A percentile compares a stretch with the other conserved stretches of the same genome.
Conservation (phyloP, 495 filamentous ascomycete species). For the Chaetomidium leptoderma region DNA sequence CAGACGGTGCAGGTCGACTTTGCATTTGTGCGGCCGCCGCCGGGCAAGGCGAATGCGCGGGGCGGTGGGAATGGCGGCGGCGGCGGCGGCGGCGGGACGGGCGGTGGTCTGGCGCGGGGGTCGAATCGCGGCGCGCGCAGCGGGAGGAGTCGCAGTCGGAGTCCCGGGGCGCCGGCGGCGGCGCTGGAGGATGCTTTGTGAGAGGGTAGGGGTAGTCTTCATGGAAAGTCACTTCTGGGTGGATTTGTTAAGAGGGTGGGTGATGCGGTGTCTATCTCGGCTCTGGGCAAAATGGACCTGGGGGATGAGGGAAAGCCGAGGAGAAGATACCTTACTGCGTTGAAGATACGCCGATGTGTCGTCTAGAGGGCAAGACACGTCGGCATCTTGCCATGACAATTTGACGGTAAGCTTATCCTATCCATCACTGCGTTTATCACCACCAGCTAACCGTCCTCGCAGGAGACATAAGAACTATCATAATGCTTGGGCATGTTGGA, state of each 20-base stretch:
- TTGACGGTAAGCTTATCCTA: not conserved
- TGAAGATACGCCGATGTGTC: constrained; percentile 21
- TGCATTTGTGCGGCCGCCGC: constrained; percentile 92
- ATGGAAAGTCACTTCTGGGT: not conserved
- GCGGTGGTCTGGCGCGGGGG: constrained; percentile 38
- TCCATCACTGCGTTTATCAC: too few species aligned
- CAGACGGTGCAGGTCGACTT: constrained; percentile 92
- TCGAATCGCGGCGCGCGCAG: constrained; percentile 37
- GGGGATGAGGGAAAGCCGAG: not conserved
- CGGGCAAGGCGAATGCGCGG: constrained; percentile 56
- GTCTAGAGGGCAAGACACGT: constrained; percentile 15
- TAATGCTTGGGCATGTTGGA: too few species aligned
- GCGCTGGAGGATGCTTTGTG: constrained; percentile 26
- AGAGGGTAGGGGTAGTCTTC: not conserved
- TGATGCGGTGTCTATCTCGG: too few species aligned
- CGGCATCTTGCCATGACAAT: constrained; percentile 18
- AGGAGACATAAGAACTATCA: not conserved
- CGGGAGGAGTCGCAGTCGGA: constrained; percentile 44
- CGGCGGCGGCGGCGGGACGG: constrained; percentile 38
- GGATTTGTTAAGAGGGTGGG: too few species aligned
- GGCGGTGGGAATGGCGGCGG: constrained; percentile 33
- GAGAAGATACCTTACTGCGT: not conserved
- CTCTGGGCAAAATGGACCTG: not conserved
- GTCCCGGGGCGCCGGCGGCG: constrained; percentile 33
- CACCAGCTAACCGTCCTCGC: not conserved